Evolutionary conservation across 441 rosid species (phyloP), one percentile per base, ranked within the genome.

Genomic region (Capsella rubella): DNA sequence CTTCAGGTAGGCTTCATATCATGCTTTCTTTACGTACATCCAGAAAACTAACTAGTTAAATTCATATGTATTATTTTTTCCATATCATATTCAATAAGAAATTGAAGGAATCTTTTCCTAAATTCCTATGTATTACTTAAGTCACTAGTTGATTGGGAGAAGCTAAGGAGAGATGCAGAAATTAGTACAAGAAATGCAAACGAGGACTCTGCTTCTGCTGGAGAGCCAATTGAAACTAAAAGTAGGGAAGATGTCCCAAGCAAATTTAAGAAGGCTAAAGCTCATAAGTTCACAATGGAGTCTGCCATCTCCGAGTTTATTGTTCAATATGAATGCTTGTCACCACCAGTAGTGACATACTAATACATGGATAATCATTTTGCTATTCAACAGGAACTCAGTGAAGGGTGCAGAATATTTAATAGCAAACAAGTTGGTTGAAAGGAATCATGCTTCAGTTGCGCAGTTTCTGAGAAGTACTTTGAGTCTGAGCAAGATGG

Each of bases 61-160:
- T n/a, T n/a, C n/a, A n/a, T n/a, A n/a, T n/a, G n/a, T n/a, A n/a
- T n/a, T n/a, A n/a, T n/a, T 67, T 25, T 54, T 63, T 58, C 39
- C 50, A 65, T 21, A 45, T 72, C 62, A 2, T 39, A 68, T 69
- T 77, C 40, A 42, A 62, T 65, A 65, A 77, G 61, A 54, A 78
- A 39, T 60, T 75, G 49, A 54, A 63, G 55, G 47, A 76, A 71
- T 73, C 62, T 63, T 39, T 78, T 79, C 75, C 69, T 72, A 75
- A 79, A 61, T 76, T 53, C 81, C 13, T 86, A 96, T 94, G 99
- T 84, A 90, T 96, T 94, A 73, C 88, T 96, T 56, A 94, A 93
- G 79, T 96, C 97, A 67, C 84, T 94, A 79, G 97, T 96, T 82
- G 98, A 94, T 64, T 94, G 99, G 99, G 98, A 92, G 89, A 92